phyloP scores from a whole-genome alignment of 768 basidiomycete species.

The Glaciozyma martinii region DNA sequence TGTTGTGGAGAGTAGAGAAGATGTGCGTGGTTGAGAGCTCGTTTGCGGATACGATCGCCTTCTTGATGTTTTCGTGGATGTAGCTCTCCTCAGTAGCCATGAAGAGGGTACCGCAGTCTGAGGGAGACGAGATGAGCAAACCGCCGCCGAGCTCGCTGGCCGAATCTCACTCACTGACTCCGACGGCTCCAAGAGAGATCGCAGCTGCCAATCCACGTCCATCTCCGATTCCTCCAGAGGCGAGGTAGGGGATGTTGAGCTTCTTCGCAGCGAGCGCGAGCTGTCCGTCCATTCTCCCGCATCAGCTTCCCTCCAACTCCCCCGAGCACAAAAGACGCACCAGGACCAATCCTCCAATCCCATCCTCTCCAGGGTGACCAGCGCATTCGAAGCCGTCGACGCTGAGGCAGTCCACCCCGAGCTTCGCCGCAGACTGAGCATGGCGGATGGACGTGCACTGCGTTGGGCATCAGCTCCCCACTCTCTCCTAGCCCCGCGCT shows the following conservation, averaged over 20 bases:
- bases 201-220: constrained; percentile 73
- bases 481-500: no score
- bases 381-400: constrained; percentile 14
- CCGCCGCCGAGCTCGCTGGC: constrained; percentile 36
- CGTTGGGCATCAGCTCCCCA: not conserved
- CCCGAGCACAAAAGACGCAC: constrained; percentile 41
- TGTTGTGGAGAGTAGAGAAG: constrained; percentile 60
- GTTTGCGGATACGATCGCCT: constrained; percentile 71
- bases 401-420: not conserved
- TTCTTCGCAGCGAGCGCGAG: constrained; percentile 79
- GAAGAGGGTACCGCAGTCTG: constrained; percentile 79
- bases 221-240: constrained; percentile 85
- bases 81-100: constrained; percentile 83
- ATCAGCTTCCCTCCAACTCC: not conserved
- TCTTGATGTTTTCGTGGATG: constrained; percentile 58
- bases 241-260: constrained; percentile 73
- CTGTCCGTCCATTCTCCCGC: not conserved
- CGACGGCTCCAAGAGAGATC: constrained; percentile 53
- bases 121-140: not conserved
- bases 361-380: constrained; percentile 62
- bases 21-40: constrained; percentile 73
- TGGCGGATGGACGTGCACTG: constrained; percentile 71
- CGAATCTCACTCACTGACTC: constrained; percentile 85
- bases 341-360: constrained; percentile 77
- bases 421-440: constrained; percentile 59